Base-by-base conservation (phyloP, 176 grass and related monocot species). In the Zea mays region DNA sequence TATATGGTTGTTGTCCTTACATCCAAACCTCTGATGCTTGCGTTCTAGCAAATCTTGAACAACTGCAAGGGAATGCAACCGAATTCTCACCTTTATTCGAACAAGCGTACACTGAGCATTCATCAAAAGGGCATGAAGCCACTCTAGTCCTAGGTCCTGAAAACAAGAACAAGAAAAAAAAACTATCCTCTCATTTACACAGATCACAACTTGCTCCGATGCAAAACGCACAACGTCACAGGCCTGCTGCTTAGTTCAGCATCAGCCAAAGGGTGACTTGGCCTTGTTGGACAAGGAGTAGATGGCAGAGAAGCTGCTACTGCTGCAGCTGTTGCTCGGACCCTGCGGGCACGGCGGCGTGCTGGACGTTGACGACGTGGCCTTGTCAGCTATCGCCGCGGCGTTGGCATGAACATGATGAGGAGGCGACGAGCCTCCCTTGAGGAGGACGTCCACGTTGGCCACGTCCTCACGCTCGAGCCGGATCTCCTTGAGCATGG, bases 401-500 rank as follows among this genome's bases (percentile, higher is more conserved):
- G 7, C 2, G 0, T 34, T 4, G 0, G 69, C 27, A 11, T 73
- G 67, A 10, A 27, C 57, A 3, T 49, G 87, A 12, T 73, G 73
- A 6, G 52, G 16, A 0, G 70, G 76, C 2, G 27, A 27, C 27
- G 27, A 27, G 27, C 27, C 27, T 27, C 89, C 85, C 73, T 98
- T 94, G 61, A 98, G 64, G 12, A 94, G 86, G 20, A 83, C 78
- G 4, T 94, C 95, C 0, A 90, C 89, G 4, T 85, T 92, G 7
- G 90, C 87, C 9, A 88, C 50, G 21, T 98, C 91, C 69, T 94
- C 95, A 19, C 87, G 82, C 46, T 98, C 95, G 15, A 94, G 89
- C 17, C 85, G 62, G 75, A 94, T 98, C 89, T 94, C 95, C 74
- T 73, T 92, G 62, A 98, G 86, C 95, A 98, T 98, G 0, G 91